These are phyloP conservation scores for Clavariopsis aquatica DNA, from an alignment of 495 filamentous ascomycete species.

Conservation along the genomic window DNA sequence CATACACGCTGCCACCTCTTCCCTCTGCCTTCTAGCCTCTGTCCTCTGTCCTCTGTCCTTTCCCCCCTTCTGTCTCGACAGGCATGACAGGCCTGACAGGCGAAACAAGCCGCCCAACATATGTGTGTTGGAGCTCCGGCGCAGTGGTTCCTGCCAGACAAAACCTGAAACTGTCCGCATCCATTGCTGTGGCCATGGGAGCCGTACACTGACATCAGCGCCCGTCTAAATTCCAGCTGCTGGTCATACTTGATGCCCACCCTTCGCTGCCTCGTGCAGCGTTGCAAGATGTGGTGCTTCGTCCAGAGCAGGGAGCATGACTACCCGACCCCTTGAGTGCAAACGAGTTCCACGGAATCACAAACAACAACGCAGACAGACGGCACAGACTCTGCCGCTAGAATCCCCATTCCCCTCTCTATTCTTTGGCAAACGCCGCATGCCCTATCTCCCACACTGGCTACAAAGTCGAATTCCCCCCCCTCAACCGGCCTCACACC, in stretches of 20 bases:
- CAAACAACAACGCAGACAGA: too few species aligned
- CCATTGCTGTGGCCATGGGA: background rate
- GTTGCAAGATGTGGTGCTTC: background rate
- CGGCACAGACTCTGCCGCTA: too few species aligned
- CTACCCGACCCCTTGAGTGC: constrained; percentile 7
- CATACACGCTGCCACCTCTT: background rate
- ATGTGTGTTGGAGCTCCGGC: background rate
- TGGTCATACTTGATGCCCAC: background rate
- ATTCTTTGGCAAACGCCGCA: background rate
- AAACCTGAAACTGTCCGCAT: constrained; percentile 17
- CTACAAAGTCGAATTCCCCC: constrained; percentile 8
- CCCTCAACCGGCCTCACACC: background rate
- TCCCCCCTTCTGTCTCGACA: background rate
- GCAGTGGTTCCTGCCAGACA: constrained; percentile 10
- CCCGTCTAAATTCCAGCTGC: background rate
- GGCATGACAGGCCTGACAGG: background rate
- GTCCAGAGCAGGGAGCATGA: background rate
- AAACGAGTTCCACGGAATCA: background rate
- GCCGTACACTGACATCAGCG: background rate
- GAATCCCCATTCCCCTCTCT: too few species aligned
- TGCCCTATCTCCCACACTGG: background rate
- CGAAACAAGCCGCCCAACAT: too few species aligned
- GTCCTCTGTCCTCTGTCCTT: background rate
- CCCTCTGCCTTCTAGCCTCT: background rate
- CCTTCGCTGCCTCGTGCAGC: too few species aligned